Conservation (phyloP, 352 stramenopile species). For the Thraustochytrium striatum region DNA sequence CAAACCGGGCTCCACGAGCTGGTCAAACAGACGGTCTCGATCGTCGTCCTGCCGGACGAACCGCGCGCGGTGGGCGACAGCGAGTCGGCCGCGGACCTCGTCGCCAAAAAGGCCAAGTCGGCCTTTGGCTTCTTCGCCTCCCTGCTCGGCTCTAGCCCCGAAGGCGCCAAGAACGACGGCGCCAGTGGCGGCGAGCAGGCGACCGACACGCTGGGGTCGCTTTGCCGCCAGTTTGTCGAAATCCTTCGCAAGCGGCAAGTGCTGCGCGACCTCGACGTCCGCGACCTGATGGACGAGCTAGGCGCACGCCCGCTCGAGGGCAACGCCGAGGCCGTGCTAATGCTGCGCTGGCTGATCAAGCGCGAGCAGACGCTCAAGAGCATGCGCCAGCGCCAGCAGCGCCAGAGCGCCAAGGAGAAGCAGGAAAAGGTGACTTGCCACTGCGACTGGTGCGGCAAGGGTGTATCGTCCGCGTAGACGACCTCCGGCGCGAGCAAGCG, state of each 20-base stretch:
- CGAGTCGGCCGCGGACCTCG: neutral
- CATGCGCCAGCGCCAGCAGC: neutral
- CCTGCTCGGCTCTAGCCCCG: neutral
- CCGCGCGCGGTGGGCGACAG: neutral
- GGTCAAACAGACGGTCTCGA: neutral
- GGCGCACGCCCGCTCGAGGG: neutral
- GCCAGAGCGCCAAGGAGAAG: neutral
- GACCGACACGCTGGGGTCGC: neutral
- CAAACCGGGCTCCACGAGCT: conserved; percentile 30
- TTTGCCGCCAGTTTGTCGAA: conserved; percentile 24
- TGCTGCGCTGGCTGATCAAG: conserved; percentile 17
- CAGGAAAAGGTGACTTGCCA: neutral
- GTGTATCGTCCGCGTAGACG: neutral
- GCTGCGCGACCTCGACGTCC: conserved; percentile 28
- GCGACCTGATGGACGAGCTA: neutral
- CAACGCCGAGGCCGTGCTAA: neutral
- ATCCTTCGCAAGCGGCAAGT: neutral
- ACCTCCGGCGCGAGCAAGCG: neutral
- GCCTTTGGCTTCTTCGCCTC: conserved; percentile 37
- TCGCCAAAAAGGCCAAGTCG: conserved; percentile 26
- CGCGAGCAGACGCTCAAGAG: conserved; percentile 12
- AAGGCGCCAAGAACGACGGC: neutral
- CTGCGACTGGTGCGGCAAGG: conserved; percentile 36
- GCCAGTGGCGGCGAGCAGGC: neutral
- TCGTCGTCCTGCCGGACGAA: conserved; percentile 13